Evolutionary conservation across 2,329 filamentous ascomycete species (phyloP).

Genomic region (Magnaporthiopsis incrustans): DNA sequence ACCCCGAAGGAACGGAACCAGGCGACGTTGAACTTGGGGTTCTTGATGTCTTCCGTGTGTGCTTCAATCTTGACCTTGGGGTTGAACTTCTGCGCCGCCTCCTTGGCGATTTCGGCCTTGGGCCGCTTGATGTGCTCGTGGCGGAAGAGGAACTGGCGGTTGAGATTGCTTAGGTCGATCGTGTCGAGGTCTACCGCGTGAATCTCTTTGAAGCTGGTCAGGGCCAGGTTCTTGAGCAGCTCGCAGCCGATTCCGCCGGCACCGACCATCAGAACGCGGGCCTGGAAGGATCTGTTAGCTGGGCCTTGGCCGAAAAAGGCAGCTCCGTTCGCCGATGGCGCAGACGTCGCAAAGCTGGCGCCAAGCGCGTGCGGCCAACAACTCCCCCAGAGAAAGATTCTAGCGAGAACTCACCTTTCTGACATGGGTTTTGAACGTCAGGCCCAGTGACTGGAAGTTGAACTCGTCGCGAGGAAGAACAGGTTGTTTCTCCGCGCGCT

Average conservation of each 20-base stretch:
- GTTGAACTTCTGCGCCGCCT: conserved; percentile 85
- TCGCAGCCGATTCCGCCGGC: conserved; percentile 97
- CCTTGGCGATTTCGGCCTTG: conserved; percentile 91
- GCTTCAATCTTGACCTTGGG: conserved; percentile 79
- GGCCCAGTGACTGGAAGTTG: conserved; percentile 60
- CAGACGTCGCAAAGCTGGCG: neutral
- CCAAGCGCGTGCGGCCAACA: neutral
- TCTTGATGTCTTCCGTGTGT: conserved; percentile 93
- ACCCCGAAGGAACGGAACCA: conserved; percentile 81
- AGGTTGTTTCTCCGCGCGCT: neutral
- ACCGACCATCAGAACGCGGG: conserved; percentile 86
- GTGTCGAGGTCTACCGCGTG: conserved; percentile 96
- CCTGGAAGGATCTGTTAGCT: conserved; percentile 39
- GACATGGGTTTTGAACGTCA: conserved; percentile 52
- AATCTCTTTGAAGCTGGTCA: conserved; percentile 85
- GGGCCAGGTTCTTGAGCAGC: conserved; percentile 89
- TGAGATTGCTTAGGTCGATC: conserved; percentile 95
- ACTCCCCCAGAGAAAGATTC: neutral
- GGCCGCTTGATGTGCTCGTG: conserved; percentile 97
- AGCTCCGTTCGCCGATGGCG: neutral
- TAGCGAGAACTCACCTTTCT: conserved; percentile 51
- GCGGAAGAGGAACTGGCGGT: conserved; percentile 93
- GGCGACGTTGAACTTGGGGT: conserved; percentile 71
- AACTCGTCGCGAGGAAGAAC: conserved; percentile 38
- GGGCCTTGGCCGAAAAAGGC: too few relatives aligned